Evolutionary conservation across 2,329 filamentous ascomycete species (phyloP).

Genomic region (Sphaceloma murrayae): DNA sequence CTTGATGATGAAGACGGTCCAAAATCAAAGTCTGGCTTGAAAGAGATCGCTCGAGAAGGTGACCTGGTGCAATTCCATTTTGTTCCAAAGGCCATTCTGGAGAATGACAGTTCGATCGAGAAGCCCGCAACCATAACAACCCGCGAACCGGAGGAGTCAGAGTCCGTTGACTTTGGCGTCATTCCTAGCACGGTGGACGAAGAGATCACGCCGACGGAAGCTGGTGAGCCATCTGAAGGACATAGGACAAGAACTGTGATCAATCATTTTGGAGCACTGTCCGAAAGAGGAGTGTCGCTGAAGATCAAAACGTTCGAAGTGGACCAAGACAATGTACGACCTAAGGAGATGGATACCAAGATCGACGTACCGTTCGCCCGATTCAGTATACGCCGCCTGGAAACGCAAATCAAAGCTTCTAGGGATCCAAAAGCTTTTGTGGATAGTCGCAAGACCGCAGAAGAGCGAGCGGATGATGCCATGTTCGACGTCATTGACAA

Average conservation of each 20-base stretch:
- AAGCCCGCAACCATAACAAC: too few relatives aligned
- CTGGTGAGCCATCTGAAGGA: constrained; percentile 23
- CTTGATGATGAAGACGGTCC: constrained; percentile 28
- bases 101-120: too few relatives aligned
- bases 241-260: constrained; percentile 20
- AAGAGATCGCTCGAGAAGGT: constrained; percentile 52
- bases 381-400: constrained; percentile 6
- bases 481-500: constrained; percentile 2
- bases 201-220: constrained; percentile 30
- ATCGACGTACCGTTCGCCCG: constrained; percentile 38
- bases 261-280: constrained; percentile 53
- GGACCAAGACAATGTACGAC: constrained; percentile 9
- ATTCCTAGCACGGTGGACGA: constrained; percentile 38
- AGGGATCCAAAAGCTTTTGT: neutral
- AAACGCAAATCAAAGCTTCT: neutral
- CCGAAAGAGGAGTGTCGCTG: constrained; percentile 48
- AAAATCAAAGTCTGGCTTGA: constrained; percentile 25
- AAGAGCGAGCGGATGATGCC: neutral
- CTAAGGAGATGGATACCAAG: constrained; percentile 30
- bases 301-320: constrained; percentile 21
- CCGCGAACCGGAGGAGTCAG: too few relatives aligned
- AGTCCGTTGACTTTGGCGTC: constrained; percentile 29
- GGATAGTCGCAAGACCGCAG: neutral
- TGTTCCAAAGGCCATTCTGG: too few relatives aligned
- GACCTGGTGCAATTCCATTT: constrained; percentile 60